phyloP scores from a whole-genome alignment of 2,329 filamentous ascomycete species.

The Penicillium carneum region DNA sequence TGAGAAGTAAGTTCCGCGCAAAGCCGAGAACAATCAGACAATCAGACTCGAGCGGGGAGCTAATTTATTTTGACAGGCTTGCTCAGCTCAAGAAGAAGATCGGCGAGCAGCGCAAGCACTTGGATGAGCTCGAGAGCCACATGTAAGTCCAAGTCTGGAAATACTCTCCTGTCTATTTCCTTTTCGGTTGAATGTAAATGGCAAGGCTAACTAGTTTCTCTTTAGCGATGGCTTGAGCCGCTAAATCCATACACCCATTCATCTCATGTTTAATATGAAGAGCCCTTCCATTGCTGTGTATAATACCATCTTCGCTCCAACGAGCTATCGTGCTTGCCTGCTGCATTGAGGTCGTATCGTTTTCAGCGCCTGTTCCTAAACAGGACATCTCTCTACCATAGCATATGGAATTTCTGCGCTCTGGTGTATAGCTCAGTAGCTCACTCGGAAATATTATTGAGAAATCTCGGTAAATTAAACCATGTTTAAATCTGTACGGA shows the following conservation, averaged over 20 bases:
- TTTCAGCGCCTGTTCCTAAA: conserved; percentile 22
- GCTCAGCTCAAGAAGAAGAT: conserved; percentile 73
- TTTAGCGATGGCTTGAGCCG: conserved; percentile 77
- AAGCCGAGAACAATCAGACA: not conserved
- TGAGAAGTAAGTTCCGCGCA: conserved; percentile 68
- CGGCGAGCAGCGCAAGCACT: conserved; percentile 77
- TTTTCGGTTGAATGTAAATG: not conserved
- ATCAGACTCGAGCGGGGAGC: not conserved
- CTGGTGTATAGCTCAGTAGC: not conserved
- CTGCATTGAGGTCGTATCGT: conserved; percentile 11
- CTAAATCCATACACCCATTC: conserved; percentile 53
- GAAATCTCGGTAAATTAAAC: not conserved
- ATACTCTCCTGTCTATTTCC: not conserved
- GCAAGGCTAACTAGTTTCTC: conserved; percentile 23
- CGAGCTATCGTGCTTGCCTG: not conserved
- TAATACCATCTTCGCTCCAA: conserved; percentile 25
- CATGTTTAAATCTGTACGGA: not conserved
- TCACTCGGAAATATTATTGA: not conserved
- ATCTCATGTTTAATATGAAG: conserved; percentile 7
- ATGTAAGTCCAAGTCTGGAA: conserved; percentile 66
- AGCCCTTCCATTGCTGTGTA: conserved; percentile 22
- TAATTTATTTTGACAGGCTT: conserved; percentile 58
- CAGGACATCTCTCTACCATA: conserved; percentile 16
- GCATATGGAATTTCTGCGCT: conserved; percentile 17
- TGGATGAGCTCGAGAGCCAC: conserved; percentile 83